These are phyloP conservation scores for Aspergillus udagawae DNA, from an alignment of 2,329 filamentous ascomycete genomes.

Conservation along the genomic window DNA sequence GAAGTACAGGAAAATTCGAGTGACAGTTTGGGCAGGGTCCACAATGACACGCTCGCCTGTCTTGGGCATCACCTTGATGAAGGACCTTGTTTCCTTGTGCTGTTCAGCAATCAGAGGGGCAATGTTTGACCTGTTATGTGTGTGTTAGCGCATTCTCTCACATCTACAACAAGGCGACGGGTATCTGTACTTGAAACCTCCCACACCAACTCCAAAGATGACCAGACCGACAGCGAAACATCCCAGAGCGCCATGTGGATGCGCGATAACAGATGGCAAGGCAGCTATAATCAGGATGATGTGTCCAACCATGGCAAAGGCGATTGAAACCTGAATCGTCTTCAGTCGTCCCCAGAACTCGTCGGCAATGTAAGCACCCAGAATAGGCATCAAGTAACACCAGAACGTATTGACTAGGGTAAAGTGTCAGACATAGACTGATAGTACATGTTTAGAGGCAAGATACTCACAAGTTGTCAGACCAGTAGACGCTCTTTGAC, in stretches of 20 bases:
- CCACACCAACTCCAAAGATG: slow-evolving; percentile 68
- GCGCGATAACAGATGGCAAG: slow-evolving; percentile 59
- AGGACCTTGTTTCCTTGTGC: slow-evolving; percentile 56
- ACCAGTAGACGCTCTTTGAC: slow-evolving; percentile 55
- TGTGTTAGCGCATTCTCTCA: background rate
- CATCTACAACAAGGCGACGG: background rate
- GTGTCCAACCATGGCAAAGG: slow-evolving; percentile 63
- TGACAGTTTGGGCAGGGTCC: slow-evolving; percentile 65
- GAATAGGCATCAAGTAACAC: slow-evolving; percentile 57
- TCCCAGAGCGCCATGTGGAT: slow-evolving; percentile 55
- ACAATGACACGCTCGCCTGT: slow-evolving; percentile 65
- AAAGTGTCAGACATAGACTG: background rate
- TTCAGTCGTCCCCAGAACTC: slow-evolving; percentile 66
- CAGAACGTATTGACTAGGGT: slow-evolving; percentile 57
- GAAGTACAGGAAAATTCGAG: slow-evolving; percentile 67
- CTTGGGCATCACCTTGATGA: slow-evolving; percentile 50
- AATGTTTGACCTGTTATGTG: slow-evolving; percentile 55
- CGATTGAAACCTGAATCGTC: slow-evolving; percentile 65
- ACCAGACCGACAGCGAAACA: slow-evolving; percentile 62
- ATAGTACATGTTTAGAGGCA: background rate
- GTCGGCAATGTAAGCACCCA: slow-evolving; percentile 64
- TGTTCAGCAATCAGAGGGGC: slow-evolving; percentile 68
- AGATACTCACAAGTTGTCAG: slow-evolving; percentile 42
- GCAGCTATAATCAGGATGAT: slow-evolving; percentile 63
- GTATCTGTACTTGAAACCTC: slow-evolving; percentile 62